These are phyloP conservation scores for Candida freyschussii DNA, from an alignment of 1,139 yeast genomes.

Conservation along the genomic window DNA sequence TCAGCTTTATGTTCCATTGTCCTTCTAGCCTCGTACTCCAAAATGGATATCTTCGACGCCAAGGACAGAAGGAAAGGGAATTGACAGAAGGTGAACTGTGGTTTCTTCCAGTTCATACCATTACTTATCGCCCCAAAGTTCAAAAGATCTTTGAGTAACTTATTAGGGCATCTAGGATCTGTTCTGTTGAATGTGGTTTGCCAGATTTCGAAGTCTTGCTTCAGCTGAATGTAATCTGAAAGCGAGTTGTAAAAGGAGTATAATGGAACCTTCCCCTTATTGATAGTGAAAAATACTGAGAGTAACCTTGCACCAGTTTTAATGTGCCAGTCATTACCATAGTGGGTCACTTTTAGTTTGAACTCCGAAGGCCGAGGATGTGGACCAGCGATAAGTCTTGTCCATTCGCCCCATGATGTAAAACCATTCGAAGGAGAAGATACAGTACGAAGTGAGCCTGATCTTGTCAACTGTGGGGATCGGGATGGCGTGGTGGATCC, in stretches of 20 bases:
- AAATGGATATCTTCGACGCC: conserved; percentile 73
- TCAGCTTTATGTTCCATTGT: conserved; percentile 88
- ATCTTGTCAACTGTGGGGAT: conserved; percentile 8
- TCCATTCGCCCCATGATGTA: conserved; percentile 10
- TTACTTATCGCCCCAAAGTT: conserved; percentile 7
- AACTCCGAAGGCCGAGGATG: conserved; percentile 30
- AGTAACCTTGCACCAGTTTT: conserved; percentile 59
- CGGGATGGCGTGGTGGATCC: conserved; percentile 4
- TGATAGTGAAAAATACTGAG: conserved; percentile 52
- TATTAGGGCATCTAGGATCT: conserved; percentile 16
- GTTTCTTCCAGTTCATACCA: conserved; percentile 7
- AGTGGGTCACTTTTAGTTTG: conserved; percentile 54
- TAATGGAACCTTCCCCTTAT: conserved; percentile 39
- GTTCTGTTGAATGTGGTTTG: conserved; percentile 31
- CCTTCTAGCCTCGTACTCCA: conserved; percentile 78
- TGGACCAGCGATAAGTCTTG: conserved; percentile 4
- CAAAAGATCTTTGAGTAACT: conserved; percentile 23
- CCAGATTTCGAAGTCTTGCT: conserved; percentile 83
- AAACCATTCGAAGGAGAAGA: conserved; percentile 1
- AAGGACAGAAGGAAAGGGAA: conserved; percentile 79
- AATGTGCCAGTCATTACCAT: conserved; percentile 80
- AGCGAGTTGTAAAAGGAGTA: conserved; percentile 72
- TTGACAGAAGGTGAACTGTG: conserved; percentile 61
- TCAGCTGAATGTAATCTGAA: conserved; percentile 73
- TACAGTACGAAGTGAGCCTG: neutral